Conservation (phyloP, 2,329 filamentous ascomycete species). For the Capronia americana region DNA sequence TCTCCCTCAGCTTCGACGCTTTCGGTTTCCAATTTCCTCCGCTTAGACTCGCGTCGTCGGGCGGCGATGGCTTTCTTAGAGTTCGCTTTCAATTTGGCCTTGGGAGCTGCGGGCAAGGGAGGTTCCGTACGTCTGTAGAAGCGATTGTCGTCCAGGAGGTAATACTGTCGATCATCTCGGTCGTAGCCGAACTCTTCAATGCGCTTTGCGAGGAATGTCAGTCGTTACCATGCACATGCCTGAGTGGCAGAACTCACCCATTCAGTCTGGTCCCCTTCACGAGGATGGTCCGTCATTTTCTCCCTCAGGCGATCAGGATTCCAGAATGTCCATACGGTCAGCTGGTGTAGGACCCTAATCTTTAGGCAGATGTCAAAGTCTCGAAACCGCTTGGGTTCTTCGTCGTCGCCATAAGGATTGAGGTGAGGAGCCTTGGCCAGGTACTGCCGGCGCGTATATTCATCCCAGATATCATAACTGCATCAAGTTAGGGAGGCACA, state of each 20-base stretch:
- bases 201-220: slow-evolving; percentile 47
- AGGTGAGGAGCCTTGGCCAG: slow-evolving; percentile 75
- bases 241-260: slow-evolving; percentile 68
- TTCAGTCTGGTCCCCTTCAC: slow-evolving; percentile 77
- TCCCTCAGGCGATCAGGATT: slow-evolving; percentile 87
- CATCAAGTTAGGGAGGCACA: slow-evolving; percentile 38
- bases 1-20: slow-evolving; percentile 50
- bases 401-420: slow-evolving; percentile 85
- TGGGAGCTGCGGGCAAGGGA: slow-evolving; percentile 60
- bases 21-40: slow-evolving; percentile 58
- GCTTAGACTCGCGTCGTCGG: slow-evolving; percentile 71
- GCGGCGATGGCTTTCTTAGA: slow-evolving; percentile 69
- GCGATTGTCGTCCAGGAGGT: slow-evolving; percentile 90
- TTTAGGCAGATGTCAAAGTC: slow-evolving; percentile 85
- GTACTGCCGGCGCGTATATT: slow-evolving; percentile 90
- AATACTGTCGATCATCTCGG: slow-evolving; percentile 82
- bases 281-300: slow-evolving; percentile 76
- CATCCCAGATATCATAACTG: slow-evolving; percentile 87
- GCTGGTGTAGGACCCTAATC: slow-evolving; percentile 78
- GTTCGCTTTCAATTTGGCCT: slow-evolving; percentile 69
- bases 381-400: slow-evolving; percentile 74
- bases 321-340: slow-evolving; percentile 87
- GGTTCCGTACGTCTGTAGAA: slow-evolving; percentile 87
- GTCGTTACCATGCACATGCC: slow-evolving; percentile 1
- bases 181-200: slow-evolving; percentile 74